Conservation (phyloP, 2,329 filamentous ascomycete species). For the Fusarium buharicum region DNA sequence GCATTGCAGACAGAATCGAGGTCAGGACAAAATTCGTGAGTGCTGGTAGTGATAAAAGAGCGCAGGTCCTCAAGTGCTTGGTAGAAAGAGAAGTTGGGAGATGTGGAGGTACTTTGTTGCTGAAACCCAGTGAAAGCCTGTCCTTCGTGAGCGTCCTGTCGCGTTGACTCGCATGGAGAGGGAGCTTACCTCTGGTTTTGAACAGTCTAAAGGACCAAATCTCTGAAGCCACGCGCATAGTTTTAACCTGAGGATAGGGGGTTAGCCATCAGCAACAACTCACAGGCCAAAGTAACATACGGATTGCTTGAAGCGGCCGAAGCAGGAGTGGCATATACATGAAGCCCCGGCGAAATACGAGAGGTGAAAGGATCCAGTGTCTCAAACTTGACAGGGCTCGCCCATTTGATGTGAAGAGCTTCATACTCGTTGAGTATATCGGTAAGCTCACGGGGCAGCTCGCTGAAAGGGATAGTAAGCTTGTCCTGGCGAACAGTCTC, state of each 20-base stretch:
- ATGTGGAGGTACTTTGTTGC: slow-evolving; percentile 47
- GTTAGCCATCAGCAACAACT: slow-evolving; percentile 3
- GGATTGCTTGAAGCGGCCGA: slow-evolving; percentile 24
- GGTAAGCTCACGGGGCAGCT: slow-evolving; percentile 76
- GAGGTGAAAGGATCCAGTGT: slow-evolving; percentile 77
- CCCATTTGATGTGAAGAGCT: slow-evolving; percentile 84
- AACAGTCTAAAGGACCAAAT: slow-evolving; percentile 69
- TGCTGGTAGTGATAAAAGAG: slow-evolving; percentile 64
- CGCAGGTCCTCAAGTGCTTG: slow-evolving; percentile 68
- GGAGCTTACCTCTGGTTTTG: slow-evolving; percentile 43
- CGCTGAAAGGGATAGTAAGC: slow-evolving; percentile 76
- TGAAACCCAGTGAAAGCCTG: slow-evolving; percentile 69
- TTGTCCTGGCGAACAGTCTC: slow-evolving; percentile 80
- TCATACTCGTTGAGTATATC: slow-evolving; percentile 70
- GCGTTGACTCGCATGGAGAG: background rate
- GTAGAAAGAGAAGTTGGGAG: slow-evolving; percentile 75
- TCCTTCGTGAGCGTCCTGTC: slow-evolving; percentile 15
- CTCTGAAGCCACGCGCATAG: slow-evolving; percentile 69
- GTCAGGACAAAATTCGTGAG: slow-evolving; percentile 61
- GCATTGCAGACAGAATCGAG: slow-evolving; percentile 61
- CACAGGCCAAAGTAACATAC: slow-evolving; percentile 32
- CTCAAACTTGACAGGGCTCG: slow-evolving; percentile 66
- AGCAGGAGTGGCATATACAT: slow-evolving; percentile 77
- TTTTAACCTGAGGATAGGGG: slow-evolving; percentile 51
- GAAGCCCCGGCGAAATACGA: slow-evolving; percentile 80